Percentiles rank a stretch among this genome's conserved stretches.
These are phyloP conservation scores for Knufia petricola DNA, from an alignment of 2,329 filamentous ascomycete genomes.

Conservation along the genomic window DNA sequence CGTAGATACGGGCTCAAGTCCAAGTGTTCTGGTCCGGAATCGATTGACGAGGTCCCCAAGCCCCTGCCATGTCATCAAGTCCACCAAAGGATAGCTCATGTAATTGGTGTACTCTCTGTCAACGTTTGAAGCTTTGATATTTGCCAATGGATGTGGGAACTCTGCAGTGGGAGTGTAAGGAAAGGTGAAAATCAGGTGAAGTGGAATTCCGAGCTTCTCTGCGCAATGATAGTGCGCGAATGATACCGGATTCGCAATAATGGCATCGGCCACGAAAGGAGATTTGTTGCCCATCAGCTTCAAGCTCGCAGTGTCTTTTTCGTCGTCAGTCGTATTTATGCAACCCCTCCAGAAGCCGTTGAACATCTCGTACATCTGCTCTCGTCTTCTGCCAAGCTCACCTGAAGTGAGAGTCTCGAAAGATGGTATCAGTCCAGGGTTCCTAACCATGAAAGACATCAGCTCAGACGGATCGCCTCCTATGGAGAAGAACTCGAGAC, in stretches of 20 bases:
- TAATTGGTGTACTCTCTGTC: slow-evolving; percentile 34
- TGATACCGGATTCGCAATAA: slow-evolving; percentile 46
- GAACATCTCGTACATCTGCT: slow-evolving; percentile 30
- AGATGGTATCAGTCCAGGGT: slow-evolving; percentile 30
- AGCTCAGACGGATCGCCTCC: slow-evolving; percentile 46
- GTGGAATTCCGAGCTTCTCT: slow-evolving; percentile 39
- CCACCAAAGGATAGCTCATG: slow-evolving; percentile 39
- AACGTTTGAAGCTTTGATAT: slow-evolving; percentile 30
- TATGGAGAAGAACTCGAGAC: slow-evolving; percentile 49
- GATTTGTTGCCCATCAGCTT: too few relatives aligned
- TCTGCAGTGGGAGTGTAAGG: slow-evolving; percentile 38
- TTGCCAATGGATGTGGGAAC: slow-evolving; percentile 44
- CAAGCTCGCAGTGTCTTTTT: background rate
- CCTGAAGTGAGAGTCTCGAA: slow-evolving; percentile 26
- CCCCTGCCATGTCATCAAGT: slow-evolving; percentile 43
- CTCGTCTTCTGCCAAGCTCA: slow-evolving; percentile 31
- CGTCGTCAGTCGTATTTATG: background rate
- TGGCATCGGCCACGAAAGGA: slow-evolving; percentile 45
- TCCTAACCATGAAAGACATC: slow-evolving; percentile 37
- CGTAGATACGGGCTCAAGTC: slow-evolving; percentile 32
- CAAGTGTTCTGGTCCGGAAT: slow-evolving; percentile 31
- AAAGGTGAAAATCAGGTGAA: slow-evolving; percentile 47
- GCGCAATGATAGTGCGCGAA: slow-evolving; percentile 47
- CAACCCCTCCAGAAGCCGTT: slow-evolving; percentile 34
- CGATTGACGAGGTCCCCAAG: slow-evolving; percentile 40